Base-by-base conservation (phyloP, 2,329 filamentous ascomycete genomes). In the Aspergillus brunneoviolaceus region DNA sequence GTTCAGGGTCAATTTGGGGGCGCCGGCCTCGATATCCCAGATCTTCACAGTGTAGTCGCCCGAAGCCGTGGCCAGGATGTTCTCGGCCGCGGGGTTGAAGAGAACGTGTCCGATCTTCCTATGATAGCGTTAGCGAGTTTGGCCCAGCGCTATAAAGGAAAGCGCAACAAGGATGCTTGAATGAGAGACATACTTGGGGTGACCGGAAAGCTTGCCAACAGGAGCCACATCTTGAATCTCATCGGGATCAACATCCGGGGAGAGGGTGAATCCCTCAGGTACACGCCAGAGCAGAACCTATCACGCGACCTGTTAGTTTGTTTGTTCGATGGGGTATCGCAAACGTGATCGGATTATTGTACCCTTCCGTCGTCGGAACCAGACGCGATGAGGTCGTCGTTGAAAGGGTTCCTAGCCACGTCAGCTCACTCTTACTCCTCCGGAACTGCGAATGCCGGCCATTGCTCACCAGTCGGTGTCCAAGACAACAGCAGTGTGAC, bases 21-120 rank as follows among this genome's bases (percentile, higher is more conserved):
- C 86, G 60, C 91, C 91, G 33, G 91, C 87, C 74, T 88, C 85
- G 65, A 98, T 84, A 79, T 99, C 95, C 95, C 95, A 99, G 56
- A 99, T 80, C 82, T 97, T 98, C 79, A 98, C 86, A 16, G 89
- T 92, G 78, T 92, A 93, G 78, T 99, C 95, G 72, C 94, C 95
- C 14, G 95, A 98, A 42, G 94, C 90, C 31, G 93, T 96, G 57
- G 95, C 94, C 54, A 99, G 89, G 68, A 99, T 89, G 77, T 96
- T 96, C 74, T 96, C 92, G 70, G 95, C 95, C 48, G 94, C 88
- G 55, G 95, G 93, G 81, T 99, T 98, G 85, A 98, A 99, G 57
- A 97, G 86, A 67, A 99, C 94, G 77, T 99, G 95, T 63, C 95
- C 95, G 65, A 99, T 92, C 80, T 99, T 99, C 79, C 94, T 96